Evolutionary conservation across 2,329 filamentous ascomycete genomes (phyloP).

Genomic region (Pseudogymnoascus sp.): DNA sequence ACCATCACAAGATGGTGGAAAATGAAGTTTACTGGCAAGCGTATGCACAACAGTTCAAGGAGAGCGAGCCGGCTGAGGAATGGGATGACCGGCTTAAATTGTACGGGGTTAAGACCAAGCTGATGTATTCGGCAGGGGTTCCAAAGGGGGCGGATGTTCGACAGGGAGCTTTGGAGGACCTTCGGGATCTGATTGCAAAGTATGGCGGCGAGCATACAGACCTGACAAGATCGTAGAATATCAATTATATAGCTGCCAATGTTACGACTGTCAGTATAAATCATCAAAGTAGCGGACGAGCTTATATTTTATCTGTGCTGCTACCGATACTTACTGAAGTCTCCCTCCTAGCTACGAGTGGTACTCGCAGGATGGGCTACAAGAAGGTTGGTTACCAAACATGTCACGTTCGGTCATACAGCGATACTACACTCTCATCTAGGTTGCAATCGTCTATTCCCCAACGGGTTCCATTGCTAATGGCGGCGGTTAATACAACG

Average conservation of each 20-base stretch:
- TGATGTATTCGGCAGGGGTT: background rate
- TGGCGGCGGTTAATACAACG: background rate
- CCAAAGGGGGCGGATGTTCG: background rate
- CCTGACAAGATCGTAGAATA: too few relatives aligned
- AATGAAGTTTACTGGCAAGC: conserved; percentile 9
- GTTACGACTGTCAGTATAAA: background rate
- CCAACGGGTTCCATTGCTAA: background rate
- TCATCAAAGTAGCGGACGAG: background rate
- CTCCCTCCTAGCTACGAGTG: background rate
- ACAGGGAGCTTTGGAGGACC: background rate
- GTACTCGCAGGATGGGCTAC: background rate
- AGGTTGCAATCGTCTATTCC: background rate
- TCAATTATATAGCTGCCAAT: background rate
- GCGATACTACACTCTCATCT: background rate
- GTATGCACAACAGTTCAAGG: conserved; percentile 11
- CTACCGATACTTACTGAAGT: background rate
- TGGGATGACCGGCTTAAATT: conserved; percentile 27
- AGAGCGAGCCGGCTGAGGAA: conserved; percentile 24
- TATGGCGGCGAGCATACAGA: background rate
- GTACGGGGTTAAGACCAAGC: conserved; percentile 16
- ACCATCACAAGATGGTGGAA: background rate
- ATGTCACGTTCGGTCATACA: background rate
- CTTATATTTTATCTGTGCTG: background rate
- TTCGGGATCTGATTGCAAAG: background rate
- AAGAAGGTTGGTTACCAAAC: background rate